Evolutionary conservation across 164 flowering plant genomes (phyloP).

Genomic region (Kalanchoe fedtschenkoi): DNA sequence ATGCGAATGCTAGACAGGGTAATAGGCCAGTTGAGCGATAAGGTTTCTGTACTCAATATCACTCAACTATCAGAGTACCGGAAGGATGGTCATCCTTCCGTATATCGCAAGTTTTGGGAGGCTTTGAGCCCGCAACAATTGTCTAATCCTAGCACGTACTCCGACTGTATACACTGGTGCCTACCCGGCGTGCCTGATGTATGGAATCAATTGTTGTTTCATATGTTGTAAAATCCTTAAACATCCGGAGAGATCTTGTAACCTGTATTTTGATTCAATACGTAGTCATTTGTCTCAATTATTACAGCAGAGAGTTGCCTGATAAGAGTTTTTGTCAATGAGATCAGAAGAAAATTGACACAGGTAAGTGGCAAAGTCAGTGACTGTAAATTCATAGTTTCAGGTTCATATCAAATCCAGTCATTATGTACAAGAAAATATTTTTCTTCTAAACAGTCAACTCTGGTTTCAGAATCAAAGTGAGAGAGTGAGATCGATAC

Average conservation of each 20-base stretch:
- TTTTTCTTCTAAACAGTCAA: no score
- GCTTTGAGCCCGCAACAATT: constrained; percentile 47
- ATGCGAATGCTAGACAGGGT: constrained; percentile 70
- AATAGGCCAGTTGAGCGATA: constrained; percentile 36
- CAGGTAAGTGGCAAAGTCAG: no score
- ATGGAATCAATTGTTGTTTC: constrained; percentile 84
- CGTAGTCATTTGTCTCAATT: no score
- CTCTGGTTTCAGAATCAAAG: no score
- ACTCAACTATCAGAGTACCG: constrained; percentile 95
- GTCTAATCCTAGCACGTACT: constrained; percentile 57
- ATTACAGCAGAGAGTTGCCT: no score
- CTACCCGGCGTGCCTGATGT: constrained; percentile 95
- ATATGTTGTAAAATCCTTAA: constrained; percentile 33
- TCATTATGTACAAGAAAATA: no score
- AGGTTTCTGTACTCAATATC: constrained; percentile 64
- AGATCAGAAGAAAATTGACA: no score
- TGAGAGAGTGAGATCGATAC: background rate
- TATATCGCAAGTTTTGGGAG: constrained; percentile 95
- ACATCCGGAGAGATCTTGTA: no score
- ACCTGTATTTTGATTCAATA: no score
- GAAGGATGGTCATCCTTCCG: constrained; percentile 90
- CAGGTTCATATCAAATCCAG: no score
- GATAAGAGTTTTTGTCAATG: no score
- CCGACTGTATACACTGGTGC: constrained; percentile 99
- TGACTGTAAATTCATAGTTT: no score